Conservation (phyloP, 306 rosid species). For the Sindora glabra region DNA sequence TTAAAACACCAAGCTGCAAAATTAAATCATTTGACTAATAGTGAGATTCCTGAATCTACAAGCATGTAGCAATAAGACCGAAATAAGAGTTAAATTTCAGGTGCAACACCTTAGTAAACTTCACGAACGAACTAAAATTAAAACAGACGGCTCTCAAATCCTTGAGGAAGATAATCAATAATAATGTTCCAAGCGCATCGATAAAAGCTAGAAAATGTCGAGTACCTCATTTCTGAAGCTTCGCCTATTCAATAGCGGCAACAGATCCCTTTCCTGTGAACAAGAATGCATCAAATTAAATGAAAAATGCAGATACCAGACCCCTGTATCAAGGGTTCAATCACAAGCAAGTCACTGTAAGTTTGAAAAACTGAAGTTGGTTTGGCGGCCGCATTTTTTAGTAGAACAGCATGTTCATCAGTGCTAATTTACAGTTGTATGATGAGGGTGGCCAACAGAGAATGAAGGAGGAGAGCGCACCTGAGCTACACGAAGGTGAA, state of each 20-base stretch:
- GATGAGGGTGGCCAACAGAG: too few species aligned
- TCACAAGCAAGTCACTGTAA: neutral
- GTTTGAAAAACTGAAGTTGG: neutral
- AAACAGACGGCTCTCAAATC: neutral
- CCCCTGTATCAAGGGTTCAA: neutral
- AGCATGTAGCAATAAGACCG: neutral
- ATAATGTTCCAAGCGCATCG: neutral
- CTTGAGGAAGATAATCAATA: neutral
- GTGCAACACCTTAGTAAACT: too few species aligned
- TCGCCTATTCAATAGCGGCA: neutral
- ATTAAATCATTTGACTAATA: neutral
- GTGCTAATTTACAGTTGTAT: too few species aligned
- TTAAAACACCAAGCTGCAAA: too few species aligned
- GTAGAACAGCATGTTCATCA: too few species aligned
- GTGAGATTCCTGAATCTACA: neutral
- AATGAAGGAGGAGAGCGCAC: conserved; percentile 18
- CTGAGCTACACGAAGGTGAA: neutral
- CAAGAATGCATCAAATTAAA: neutral
- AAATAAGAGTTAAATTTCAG: neutral
- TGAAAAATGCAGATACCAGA: neutral
- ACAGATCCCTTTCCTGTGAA: conserved; percentile 28
- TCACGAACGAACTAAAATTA: too few species aligned
- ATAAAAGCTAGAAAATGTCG: neutral
- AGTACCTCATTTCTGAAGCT: conserved; percentile 57
- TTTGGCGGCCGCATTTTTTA: too few species aligned